Conservation (phyloP, 2,329 filamentous ascomycete genomes). For the Cadophora sp. region DNA sequence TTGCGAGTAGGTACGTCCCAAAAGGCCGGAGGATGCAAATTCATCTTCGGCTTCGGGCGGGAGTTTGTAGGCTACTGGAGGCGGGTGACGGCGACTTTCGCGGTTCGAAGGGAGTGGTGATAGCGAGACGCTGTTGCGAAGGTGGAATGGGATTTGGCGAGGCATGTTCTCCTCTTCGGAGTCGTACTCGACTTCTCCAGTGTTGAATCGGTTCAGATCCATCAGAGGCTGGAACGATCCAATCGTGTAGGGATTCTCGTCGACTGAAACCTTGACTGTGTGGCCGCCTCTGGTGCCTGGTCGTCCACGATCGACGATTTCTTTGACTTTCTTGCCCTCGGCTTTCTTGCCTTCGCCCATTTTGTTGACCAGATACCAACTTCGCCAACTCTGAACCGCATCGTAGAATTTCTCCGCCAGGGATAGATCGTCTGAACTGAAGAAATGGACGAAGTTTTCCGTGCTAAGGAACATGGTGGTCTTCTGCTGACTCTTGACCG, state of each 20-base stretch:
- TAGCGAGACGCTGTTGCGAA: conserved; percentile 38
- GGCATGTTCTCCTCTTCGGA: conserved; percentile 41
- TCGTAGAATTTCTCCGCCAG: conserved; percentile 74
- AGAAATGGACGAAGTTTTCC: conserved; percentile 91
- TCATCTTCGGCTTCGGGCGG: conserved; percentile 43
- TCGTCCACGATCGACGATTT: conserved; percentile 18
- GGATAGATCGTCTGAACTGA: conserved; percentile 76
- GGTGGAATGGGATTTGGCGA: conserved; percentile 43
- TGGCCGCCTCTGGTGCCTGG: conserved; percentile 44
- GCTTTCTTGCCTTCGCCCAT: conserved; percentile 53
- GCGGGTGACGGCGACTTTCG: conserved; percentile 37
- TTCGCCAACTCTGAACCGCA: conserved; percentile 81
- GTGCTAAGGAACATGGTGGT: conserved; percentile 81
- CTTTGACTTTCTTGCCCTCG: conserved; percentile 37
- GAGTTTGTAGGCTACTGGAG: conserved; percentile 38
- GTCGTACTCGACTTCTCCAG: conserved; percentile 30
- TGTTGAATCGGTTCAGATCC: conserved; percentile 62
- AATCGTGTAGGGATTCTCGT: conserved; percentile 65
- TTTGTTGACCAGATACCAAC: conserved; percentile 86
- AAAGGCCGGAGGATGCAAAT: conserved; percentile 54
- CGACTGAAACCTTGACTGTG: conserved; percentile 49
- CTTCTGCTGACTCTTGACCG: conserved; percentile 92
- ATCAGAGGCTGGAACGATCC: conserved; percentile 73
- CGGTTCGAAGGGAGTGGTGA: conserved; percentile 23
- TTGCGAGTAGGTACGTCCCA: conserved; percentile 57